Percentiles rank a stretch among this genome's conserved stretches.
These are phyloP conservation scores for Gossypium mustelinum DNA, from an alignment of 345 rosid genomes.

Conservation along the genomic window DNA sequence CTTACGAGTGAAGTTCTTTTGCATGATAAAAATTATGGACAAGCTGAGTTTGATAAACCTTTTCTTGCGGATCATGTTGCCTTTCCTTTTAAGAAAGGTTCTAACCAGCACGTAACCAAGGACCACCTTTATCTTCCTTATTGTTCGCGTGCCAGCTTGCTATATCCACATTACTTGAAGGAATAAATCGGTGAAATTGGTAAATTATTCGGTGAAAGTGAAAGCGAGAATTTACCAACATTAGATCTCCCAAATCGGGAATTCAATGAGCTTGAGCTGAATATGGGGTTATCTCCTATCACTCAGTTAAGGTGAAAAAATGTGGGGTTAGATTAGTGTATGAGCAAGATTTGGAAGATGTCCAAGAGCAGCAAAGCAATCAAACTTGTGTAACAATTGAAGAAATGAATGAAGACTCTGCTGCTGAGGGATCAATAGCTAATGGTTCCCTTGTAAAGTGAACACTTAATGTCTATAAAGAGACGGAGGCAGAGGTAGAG, in stretches of 20 bases:
- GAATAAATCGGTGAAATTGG: no score
- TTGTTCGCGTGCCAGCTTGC: neutral
- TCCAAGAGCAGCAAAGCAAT: no score
- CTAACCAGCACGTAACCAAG: no score
- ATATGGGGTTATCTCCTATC: fast-evolving
- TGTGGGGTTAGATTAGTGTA: neutral
- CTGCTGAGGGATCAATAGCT: no score
- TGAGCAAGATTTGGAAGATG: no score
- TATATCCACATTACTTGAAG: neutral
- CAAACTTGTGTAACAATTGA: no score
- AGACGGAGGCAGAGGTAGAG: neutral
- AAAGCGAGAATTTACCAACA: no score
- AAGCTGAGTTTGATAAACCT: neutral
- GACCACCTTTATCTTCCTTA: neutral
- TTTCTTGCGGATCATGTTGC: neutral
- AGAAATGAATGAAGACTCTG: neutral
- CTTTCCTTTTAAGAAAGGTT: neutral
- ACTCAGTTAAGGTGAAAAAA: neutral
- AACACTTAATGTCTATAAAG: neutral
- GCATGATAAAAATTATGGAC: neutral
- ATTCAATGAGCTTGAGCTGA: neutral
- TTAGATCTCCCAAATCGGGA: neutral
- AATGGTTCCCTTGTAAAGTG: no score
- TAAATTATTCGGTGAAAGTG: no score
- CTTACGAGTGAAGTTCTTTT: neutral